Evolutionary conservation across 2,329 filamentous ascomycete genomes (phyloP).

Genomic region (Nakataea oryzae): DNA sequence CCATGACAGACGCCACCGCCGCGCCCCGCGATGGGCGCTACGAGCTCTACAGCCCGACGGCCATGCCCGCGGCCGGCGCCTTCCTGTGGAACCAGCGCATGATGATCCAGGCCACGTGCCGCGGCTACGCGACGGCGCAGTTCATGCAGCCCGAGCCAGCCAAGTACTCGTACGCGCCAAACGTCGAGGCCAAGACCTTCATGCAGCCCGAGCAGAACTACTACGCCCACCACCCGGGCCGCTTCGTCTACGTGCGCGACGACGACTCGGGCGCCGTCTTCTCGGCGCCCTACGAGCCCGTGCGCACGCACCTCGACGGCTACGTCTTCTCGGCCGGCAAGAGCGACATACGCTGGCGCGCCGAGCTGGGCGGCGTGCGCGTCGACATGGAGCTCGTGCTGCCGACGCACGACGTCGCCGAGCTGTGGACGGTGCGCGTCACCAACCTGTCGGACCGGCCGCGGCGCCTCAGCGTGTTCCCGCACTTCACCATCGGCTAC

Average conservation of each 20-base stretch:
- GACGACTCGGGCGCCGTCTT: constrained; percentile 38
- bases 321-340: constrained; percentile 45
- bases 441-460: constrained; percentile 34
- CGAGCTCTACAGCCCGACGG: constrained; percentile 43
- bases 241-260: constrained; percentile 49
- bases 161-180: constrained; percentile 49
- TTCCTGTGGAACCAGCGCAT: constrained; percentile 52
- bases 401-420: constrained; percentile 41
- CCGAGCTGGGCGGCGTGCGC: constrained; percentile 37
- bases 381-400: constrained; percentile 40
- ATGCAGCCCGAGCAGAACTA: constrained; percentile 52
- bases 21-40: constrained; percentile 24
- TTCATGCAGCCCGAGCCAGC: constrained; percentile 52
- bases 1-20: not conserved
- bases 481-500: constrained; percentile 48
- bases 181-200: constrained; percentile 46
- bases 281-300: constrained; percentile 45
- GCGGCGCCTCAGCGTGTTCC: constrained; percentile 39
- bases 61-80: constrained; percentile 42
- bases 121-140: constrained; percentile 46
- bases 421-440: constrained; percentile 43
- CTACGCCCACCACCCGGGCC: constrained; percentile 46
- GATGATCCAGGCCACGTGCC: constrained; percentile 50
- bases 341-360: constrained; percentile 42
- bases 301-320: constrained; percentile 32